phyloP scores from a whole-genome alignment of 2,329 filamentous ascomycete genomes.

The Apiospora saccharicola region DNA sequence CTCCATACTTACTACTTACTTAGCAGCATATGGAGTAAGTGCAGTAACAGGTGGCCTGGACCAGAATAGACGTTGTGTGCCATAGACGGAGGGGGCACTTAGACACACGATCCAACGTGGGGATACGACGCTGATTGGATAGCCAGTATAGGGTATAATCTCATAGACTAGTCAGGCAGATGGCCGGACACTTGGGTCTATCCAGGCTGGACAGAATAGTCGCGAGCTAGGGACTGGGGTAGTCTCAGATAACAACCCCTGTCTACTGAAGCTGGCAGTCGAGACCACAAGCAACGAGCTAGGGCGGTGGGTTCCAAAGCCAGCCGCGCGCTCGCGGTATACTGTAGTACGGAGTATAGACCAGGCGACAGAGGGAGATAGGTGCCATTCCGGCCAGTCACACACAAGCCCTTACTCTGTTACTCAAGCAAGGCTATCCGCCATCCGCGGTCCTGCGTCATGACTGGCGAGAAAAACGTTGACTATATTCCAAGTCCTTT shows the following conservation, averaged over 20 bases:
- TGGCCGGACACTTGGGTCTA: conserved; percentile 10
- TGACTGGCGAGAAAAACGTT: background rate
- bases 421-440: background rate
- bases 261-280: conserved; percentile 7
- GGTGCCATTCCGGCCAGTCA: background rate
- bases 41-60: background rate
- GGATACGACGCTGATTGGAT: background rate
- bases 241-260: conserved; percentile 13
- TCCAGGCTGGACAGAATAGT: conserved; percentile 1
- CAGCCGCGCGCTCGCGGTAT: background rate
- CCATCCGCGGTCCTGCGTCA: background rate
- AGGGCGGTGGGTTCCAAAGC: background rate
- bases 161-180: conserved; percentile 14
- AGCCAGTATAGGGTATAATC: background rate
- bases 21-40: conserved; percentile 4
- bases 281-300: background rate
- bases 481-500: too few relatives aligned
- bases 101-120: conserved; percentile 1
- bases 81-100: background rate
- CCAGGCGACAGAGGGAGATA: background rate
- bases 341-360: too few relatives aligned
- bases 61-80: conserved; percentile 8
- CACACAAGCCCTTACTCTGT: background rate
- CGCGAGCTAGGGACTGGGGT: conserved; percentile 6
- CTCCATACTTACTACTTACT: background rate